Base-by-base conservation (phyloP, 148 eudicot species). In the Fallopia convolvulus region DNA sequence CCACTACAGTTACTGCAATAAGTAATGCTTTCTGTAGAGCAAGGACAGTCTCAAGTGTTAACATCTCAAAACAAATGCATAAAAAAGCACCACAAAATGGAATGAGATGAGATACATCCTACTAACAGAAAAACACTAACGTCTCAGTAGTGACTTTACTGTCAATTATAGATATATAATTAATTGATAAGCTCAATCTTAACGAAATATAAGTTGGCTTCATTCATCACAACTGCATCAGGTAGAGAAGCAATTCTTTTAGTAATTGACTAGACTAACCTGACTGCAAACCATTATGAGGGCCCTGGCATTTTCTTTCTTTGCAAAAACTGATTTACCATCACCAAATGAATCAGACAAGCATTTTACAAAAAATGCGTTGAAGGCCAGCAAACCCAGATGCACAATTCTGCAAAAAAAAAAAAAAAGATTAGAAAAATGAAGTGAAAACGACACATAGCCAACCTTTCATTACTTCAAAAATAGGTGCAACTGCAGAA, bases 1-100 rank as follows among this genome's bases (percentile, higher is more conserved):
- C 97, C n/a, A 93, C 97, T 36, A 93, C 98, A 72, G 97, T 92
- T 61, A 91, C 91, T 80, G 86, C 86, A 74, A 93, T 92, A 63
- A 96, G 93, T 83, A 95, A 77, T 40, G 97, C 91, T 89, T 92
- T 95, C 99, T 94, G 82, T 76, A 80, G 78, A 66, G 76, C 65
- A 26, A 5, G n/a, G 41, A 32, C 13, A 20, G 12, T 65, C 41
- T 65, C 70, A 65, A 65, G 15, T 30, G 30, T 65, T 65, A 30
- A 65, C 70, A 65, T 65, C 18, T 13, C 8, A 30, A 32, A 26
- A 61, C 56, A 13, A 50, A 13, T 50, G 5, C 18, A 50, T 50
- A 17, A 15, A 50, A 2, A 15, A 14, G 56, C n/a, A 50, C 56
- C 56, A 50, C 17, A 17, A 50, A 50, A 50, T 50, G 56, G 56